Evolutionary conservation across 73 alveolate species (phyloP).

Genomic region (Paramecium primaurelia): DNA sequence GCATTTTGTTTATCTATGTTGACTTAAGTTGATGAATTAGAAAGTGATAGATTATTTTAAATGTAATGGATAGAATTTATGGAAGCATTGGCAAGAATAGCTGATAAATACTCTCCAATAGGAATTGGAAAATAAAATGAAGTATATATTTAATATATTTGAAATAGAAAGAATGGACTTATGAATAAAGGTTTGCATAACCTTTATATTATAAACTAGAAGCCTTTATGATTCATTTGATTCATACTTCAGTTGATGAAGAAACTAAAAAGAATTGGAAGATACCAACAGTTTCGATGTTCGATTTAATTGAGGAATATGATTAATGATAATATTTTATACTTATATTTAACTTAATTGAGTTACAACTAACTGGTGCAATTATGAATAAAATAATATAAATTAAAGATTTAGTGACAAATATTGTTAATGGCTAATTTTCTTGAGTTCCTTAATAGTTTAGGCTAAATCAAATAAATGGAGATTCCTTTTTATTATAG

Average conservation of each 20-base stretch:
- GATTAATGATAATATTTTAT: neutral
- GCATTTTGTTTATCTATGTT: constrained; percentile 69
- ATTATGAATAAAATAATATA: neutral
- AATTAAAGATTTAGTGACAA: neutral
- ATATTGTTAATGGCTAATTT: neutral
- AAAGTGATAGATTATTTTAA: constrained; percentile 65
- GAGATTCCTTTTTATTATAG: constrained; percentile 9
- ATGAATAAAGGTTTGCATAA: neutral
- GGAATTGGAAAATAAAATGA: neutral
- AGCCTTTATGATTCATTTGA: constrained; percentile 35
- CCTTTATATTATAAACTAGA: neutral
- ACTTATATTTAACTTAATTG: neutral
- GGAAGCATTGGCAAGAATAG: constrained; percentile 29
- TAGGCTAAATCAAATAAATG: neutral
- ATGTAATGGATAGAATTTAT: constrained; percentile 23
- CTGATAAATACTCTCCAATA: constrained; percentile 30
- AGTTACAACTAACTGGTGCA: constrained; percentile 6
- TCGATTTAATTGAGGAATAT: constrained; percentile 28
- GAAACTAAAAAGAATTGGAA: constrained; percentile 28
- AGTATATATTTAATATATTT: neutral
- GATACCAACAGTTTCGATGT: constrained; percentile 12
- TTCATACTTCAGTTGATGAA: constrained; percentile 4
- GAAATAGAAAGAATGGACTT: neutral
- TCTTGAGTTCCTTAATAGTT: neutral
- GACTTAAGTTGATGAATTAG: constrained; percentile 73